Evolutionary conservation across 2,329 filamentous ascomycete species (phyloP).

Genomic region (Incumbomyces delicatus): DNA sequence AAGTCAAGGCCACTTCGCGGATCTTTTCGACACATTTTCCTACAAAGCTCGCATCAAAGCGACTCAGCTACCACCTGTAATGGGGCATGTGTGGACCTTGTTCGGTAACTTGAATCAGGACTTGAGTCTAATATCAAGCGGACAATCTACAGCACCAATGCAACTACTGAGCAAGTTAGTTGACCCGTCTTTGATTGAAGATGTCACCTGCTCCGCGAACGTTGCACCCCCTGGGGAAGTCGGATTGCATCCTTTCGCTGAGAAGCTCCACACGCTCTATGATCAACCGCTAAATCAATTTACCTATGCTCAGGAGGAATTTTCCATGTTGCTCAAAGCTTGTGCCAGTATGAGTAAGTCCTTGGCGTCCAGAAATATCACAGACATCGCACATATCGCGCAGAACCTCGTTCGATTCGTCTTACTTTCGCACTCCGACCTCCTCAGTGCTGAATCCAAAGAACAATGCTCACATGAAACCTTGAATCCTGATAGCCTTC

Average conservation of each 20-base stretch:
- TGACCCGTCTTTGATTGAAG: not conserved
- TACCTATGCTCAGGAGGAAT: conserved; percentile 15
- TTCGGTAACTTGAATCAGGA: not conserved
- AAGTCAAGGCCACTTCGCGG: not conserved
- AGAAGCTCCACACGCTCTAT: conserved; percentile 7
- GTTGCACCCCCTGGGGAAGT: not conserved
- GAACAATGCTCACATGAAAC: conserved; percentile 1
- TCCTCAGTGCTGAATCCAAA: conserved; percentile 9
- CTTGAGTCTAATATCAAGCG: not conserved
- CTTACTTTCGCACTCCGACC: conserved; percentile 8
- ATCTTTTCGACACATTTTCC: conserved; percentile 3
- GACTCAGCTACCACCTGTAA: not conserved
- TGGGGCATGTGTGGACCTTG: not conserved
- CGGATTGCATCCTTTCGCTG: not conserved
- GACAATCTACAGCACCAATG: not conserved
- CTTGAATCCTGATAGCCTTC: not conserved
- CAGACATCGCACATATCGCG: conserved; percentile 4
- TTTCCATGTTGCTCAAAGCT: conserved; percentile 8
- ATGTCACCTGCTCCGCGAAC: not conserved
- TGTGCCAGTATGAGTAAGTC: conserved; percentile 3
- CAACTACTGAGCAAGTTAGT: not conserved
- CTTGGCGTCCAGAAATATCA: conserved; percentile 1
- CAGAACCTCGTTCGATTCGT: conserved; percentile 8
- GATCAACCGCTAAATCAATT: conserved; percentile 14
- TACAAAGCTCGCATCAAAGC: not conserved